These are phyloP conservation scores for Melastoma malabathricum DNA, from an alignment of 345 rosid species.

Conservation along the genomic window DNA sequence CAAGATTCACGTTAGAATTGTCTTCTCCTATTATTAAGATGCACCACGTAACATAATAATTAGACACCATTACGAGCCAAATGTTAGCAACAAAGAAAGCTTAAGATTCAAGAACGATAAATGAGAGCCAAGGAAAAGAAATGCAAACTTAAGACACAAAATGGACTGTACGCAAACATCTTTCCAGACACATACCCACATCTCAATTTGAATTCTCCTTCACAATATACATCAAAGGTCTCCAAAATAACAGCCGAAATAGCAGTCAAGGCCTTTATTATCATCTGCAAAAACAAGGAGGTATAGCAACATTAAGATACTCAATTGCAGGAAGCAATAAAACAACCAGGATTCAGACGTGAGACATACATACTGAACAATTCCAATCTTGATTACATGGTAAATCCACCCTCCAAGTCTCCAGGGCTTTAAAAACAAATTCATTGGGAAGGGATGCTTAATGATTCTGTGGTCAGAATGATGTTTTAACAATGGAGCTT, in stretches of 20 bases:
- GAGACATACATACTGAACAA: slow-evolving; percentile 94
- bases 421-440: slow-evolving; percentile 69
- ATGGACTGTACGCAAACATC: too few species aligned
- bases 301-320: neutral
- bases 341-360: slow-evolving; percentile 10
- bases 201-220: slow-evolving; percentile 80
- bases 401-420: slow-evolving; percentile 90
- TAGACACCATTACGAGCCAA: too few species aligned
- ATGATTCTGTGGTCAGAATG: slow-evolving; percentile 46
- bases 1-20: too few species aligned
- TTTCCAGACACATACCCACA: slow-evolving; percentile 66
- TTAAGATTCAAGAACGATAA: too few species aligned
- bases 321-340: neutral
- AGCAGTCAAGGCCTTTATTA: slow-evolving; percentile 73
- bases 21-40: too few species aligned
- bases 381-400: slow-evolving; percentile 91
- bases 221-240: slow-evolving; percentile 83
- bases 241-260: slow-evolving; percentile 80
- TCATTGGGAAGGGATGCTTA: slow-evolving; percentile 88
- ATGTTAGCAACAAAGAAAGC: too few species aligned
- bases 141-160: too few species aligned
- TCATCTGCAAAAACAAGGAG: slow-evolving; percentile 55
- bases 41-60: too few species aligned
- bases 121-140: too few species aligned
- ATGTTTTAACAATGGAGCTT: slow-evolving; percentile 54